Evolutionary conservation across 2,329 filamentous ascomycete genomes (phyloP).

Genomic region (Monosporascus sp.): DNA sequence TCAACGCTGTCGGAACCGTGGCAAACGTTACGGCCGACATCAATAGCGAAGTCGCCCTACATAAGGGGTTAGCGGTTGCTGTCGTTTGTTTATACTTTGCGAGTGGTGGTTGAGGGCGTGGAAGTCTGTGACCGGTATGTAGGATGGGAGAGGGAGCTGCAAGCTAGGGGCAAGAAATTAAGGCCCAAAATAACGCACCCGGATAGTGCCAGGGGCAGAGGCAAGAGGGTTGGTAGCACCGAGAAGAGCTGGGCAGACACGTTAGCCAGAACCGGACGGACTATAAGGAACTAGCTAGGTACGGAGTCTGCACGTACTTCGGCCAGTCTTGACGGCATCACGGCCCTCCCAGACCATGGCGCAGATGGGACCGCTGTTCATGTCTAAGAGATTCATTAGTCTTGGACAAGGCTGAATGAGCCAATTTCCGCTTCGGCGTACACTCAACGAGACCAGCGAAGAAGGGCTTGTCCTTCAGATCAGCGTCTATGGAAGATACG

Average conservation of each 20-base stretch:
- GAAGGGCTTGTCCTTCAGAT: slow-evolving; percentile 92
- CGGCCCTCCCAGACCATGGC: slow-evolving; percentile 99
- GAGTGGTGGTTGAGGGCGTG: slow-evolving; percentile 55
- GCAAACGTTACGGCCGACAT: slow-evolving; percentile 97
- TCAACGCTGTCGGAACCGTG: slow-evolving; percentile 98
- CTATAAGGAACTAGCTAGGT: neutral
- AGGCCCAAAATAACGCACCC: slow-evolving; percentile 39
- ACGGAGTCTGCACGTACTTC: slow-evolving; percentile 50
- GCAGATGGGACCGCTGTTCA: slow-evolving; percentile 92
- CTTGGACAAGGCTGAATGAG: neutral
- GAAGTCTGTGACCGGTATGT: too few species aligned
- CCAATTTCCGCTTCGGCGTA: slow-evolving; percentile 41
- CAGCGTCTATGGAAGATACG: slow-evolving; percentile 53
- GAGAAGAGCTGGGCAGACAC: slow-evolving; percentile 61
- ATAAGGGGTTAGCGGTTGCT: neutral
- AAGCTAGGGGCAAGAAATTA: too few species aligned
- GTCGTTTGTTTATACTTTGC: neutral
- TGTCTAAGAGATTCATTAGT: slow-evolving; percentile 56
- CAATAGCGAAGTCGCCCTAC: slow-evolving; percentile 72
- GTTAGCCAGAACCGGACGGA: slow-evolving; percentile 6
- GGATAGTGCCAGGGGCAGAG: slow-evolving; percentile 95
- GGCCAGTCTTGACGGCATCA: slow-evolving; percentile 98
- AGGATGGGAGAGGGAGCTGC: too few species aligned
- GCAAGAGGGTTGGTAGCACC: slow-evolving; percentile 98
- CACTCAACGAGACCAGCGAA: slow-evolving; percentile 90